These are phyloP conservation scores for Tetrahymena elliotti DNA, from an alignment of 73 alveolate species.

Conservation along the genomic window DNA sequence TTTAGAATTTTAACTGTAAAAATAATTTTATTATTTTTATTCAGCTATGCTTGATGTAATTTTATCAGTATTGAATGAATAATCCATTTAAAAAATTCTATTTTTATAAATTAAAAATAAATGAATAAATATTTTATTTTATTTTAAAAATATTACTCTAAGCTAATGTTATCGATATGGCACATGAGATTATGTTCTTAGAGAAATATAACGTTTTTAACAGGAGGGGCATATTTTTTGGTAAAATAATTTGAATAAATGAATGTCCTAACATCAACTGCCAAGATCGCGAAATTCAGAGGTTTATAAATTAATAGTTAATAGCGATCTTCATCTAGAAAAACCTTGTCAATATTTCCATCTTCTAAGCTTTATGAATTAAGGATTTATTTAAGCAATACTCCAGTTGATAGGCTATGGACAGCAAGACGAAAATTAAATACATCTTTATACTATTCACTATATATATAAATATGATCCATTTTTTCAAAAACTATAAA, in stretches of 20 bases:
- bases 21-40: too few species aligned
- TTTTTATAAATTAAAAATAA: too few species aligned
- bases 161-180: neutral
- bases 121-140: neutral
- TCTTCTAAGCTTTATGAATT: neutral
- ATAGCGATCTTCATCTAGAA: neutral
- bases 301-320: neutral
- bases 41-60: neutral
- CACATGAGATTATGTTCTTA: neutral
- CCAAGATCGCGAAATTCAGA: neutral
- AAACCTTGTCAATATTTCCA: neutral
- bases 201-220: neutral
- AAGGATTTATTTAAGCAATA: neutral
- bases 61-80: neutral
- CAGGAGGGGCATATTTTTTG: neutral
- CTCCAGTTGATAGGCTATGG: neutral
- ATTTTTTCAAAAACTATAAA: neutral
- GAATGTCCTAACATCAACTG: neutral
- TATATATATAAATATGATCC: neutral
- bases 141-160: neutral
- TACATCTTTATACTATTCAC: neutral
- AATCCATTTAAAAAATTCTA: neutral
- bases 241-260: neutral
- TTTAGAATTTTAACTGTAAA: neutral
- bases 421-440: neutral